These are phyloP conservation scores for Pythium chondricola DNA, from an alignment of 352 stramenopile species.

Conservation along the genomic window DNA sequence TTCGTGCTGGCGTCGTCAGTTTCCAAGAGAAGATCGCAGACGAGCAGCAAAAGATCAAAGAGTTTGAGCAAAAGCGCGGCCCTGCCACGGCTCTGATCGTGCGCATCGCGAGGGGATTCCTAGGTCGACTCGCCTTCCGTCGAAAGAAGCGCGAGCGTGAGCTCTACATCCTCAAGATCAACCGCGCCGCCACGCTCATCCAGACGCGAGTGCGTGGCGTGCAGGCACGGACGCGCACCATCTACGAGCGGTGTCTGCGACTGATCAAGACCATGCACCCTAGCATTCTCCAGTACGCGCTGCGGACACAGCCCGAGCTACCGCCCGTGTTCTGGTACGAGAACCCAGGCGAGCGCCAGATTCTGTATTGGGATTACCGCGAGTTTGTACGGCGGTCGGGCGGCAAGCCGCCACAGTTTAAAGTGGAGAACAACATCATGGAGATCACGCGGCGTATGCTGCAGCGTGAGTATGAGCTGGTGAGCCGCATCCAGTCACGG, in stretches of 20 bases:
- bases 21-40: conserved; percentile 76
- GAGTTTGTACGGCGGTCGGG: conserved; percentile 66
- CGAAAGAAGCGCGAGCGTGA: conserved; percentile 36
- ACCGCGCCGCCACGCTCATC: conserved; percentile 42
- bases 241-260: conserved; percentile 64
- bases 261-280: conserved; percentile 52
- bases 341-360: conserved; percentile 40
- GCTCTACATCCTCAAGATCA: conserved; percentile 45
- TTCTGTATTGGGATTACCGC: conserved; percentile 73
- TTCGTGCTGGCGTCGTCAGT: conserved; percentile 61
- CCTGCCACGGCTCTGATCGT: conserved; percentile 52
- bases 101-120: conserved; percentile 55
- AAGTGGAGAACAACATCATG: conserved; percentile 68
- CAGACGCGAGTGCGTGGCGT: conserved; percentile 55
- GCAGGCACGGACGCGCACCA: conserved; percentile 38
- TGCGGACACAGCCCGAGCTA: conserved; percentile 26
- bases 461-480: conserved; percentile 48
- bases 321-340: conserved; percentile 78
- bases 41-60: conserved; percentile 47
- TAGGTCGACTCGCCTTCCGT: conserved; percentile 50
- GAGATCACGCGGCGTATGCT: conserved; percentile 68
- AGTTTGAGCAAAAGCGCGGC: conserved; percentile 48
- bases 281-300: conserved; percentile 37
- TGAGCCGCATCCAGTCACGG: conserved; percentile 61
- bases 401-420: conserved; percentile 47